A percentile compares a stretch with the other conserved stretches of the same genome.
Conservation (phyloP, 257 asterid genomes). For the Solanum dulcamara region DNA sequence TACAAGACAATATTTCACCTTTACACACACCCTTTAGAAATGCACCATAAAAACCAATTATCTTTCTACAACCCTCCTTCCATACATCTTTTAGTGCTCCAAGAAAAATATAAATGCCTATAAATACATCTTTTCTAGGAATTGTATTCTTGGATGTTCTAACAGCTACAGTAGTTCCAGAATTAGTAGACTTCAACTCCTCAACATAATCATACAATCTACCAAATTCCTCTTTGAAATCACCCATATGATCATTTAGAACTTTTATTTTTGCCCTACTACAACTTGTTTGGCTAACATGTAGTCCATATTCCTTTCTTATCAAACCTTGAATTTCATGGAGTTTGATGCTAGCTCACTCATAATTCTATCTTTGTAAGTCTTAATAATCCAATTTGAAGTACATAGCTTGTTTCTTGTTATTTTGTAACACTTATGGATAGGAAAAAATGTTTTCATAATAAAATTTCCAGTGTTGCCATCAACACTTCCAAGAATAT, state of each 20-base stretch:
- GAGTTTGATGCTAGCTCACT: neutral
- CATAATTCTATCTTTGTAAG: neutral
- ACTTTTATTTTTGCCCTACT: neutral
- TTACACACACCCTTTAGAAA: neutral
- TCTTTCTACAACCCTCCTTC: neutral
- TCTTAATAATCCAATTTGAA: neutral
- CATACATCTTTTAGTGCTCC: neutral
- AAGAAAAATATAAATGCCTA: neutral
- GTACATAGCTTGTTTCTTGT: neutral
- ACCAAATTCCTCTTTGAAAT: neutral
- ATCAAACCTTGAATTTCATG: neutral
- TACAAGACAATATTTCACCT: neutral
- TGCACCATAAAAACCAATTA: neutral
- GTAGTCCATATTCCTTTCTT: neutral
- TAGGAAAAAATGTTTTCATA: neutral
- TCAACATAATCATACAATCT: neutral
- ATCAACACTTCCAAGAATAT: slow-evolving; percentile 2
- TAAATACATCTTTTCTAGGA: neutral
- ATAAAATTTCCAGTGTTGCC: neutral
- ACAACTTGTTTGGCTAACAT: neutral
- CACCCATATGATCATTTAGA: neutral
- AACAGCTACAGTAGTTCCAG: neutral
- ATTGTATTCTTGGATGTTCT: neutral
- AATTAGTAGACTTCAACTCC: neutral
- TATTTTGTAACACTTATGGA: neutral